Conservation (phyloP, 2,329 filamentous ascomycete species). For the Fusarium euwallaceae region DNA sequence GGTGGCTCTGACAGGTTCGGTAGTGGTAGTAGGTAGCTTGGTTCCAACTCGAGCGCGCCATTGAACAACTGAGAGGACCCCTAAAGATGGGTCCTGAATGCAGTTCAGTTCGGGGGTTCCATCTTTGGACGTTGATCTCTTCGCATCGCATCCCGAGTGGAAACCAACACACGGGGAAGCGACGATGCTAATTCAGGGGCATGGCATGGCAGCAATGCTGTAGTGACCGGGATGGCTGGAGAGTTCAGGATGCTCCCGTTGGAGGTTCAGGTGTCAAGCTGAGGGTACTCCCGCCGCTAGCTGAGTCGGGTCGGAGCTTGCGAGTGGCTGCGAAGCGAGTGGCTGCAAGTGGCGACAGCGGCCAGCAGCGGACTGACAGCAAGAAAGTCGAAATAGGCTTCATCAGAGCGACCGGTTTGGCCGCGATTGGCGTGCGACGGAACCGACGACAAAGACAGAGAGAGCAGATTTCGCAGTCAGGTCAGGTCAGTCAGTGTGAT, state of each 20-base stretch:
- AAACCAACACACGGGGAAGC: neutral
- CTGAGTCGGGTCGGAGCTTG: slow-evolving; percentile 22
- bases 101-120: neutral
- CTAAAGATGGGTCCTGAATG: neutral
- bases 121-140: neutral
- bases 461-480: slow-evolving; percentile 5
- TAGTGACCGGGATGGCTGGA: slow-evolving; percentile 28
- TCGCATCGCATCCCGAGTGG: neutral
- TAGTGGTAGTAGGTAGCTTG: slow-evolving; percentile 14
- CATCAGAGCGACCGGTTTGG: neutral
- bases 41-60: neutral
- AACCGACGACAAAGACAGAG: neutral
- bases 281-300: slow-evolving; percentile 44
- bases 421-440: slow-evolving; percentile 19
- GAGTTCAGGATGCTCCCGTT: slow-evolving; percentile 31
- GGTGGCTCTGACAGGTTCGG: slow-evolving; percentile 2
- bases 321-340: slow-evolving; percentile 9
- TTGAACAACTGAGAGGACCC: neutral
- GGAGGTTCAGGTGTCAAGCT: slow-evolving; percentile 31
- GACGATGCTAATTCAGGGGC: slow-evolving; percentile 4
- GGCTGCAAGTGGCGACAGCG: neutral
- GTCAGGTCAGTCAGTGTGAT: neutral
- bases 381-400: slow-evolving; percentile 8
- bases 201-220: neutral
- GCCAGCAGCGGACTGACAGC: neutral